Percentiles rank a stretch among this genome's conserved stretches.
Conservation (phyloP, 495 filamentous ascomycete genomes). For the Tuber calosporum region DNA sequence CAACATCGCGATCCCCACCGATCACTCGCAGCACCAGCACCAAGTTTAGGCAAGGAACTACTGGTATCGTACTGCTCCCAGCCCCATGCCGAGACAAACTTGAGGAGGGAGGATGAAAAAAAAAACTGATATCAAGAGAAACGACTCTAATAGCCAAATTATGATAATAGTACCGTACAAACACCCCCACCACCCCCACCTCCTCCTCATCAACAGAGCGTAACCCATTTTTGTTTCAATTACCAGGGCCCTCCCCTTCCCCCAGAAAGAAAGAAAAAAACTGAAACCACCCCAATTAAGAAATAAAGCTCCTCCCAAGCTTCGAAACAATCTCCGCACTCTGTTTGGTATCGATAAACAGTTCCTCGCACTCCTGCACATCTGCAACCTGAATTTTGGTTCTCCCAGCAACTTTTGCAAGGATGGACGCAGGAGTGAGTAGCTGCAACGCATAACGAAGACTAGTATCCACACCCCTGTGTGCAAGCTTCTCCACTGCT, state of each 20-base stretch:
- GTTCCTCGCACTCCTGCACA: constrained; percentile 80
- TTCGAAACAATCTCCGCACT: constrained; percentile 84
- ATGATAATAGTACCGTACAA: constrained; percentile 5
- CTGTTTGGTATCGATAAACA: constrained; percentile 83
- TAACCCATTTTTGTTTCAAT: background rate
- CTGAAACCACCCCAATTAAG: background rate
- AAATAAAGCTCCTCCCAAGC: constrained; percentile 81
- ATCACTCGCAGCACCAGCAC: background rate
- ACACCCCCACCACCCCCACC: background rate
- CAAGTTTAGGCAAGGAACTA: background rate
- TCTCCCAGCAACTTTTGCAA: constrained; percentile 62
- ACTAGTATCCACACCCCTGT: constrained; percentile 77
- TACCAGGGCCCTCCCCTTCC: background rate
- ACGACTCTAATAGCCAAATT: background rate
- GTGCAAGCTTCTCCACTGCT: constrained; percentile 74
- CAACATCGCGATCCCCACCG: background rate
- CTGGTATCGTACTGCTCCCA: background rate
- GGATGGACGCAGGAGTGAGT: constrained; percentile 73
- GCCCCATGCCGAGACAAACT: background rate
- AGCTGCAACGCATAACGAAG: constrained; percentile 88
- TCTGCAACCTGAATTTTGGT: constrained; percentile 75
- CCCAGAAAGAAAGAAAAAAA: background rate
- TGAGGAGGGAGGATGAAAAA: background rate
- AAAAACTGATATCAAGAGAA: background rate
- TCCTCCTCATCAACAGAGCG: background rate